Conservation (phyloP, 2,329 filamentous ascomycete species). For the Aspergillus texensis region DNA sequence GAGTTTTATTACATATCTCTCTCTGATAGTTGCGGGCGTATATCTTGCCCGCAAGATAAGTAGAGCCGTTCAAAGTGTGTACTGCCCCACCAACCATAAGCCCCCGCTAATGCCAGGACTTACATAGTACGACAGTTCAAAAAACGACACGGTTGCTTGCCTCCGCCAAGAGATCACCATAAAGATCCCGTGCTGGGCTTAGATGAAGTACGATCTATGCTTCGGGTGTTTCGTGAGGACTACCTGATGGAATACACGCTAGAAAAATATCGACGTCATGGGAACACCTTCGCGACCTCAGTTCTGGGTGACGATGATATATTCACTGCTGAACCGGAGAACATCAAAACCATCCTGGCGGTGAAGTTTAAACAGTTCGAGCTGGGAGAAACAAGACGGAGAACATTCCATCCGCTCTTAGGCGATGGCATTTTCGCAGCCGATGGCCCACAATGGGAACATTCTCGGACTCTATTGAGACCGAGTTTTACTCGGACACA, state of each 20-base stretch:
- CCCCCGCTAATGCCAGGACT: not conserved
- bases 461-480: conserved; percentile 37
- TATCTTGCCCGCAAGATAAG: not conserved
- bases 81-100: not conserved
- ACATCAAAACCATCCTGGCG: conserved; percentile 19
- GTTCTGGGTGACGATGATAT: not conserved
- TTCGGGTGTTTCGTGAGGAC: not conserved
- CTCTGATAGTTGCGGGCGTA: not conserved
- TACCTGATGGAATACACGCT: not conserved
- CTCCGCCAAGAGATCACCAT: not conserved
- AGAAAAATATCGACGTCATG: not conserved
- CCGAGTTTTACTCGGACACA: conserved; percentile 38
- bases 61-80: not conserved
- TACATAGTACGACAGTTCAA: not conserved
- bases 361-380: conserved; percentile 17
- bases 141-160: not conserved
- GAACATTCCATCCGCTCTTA: conserved; percentile 12
- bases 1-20: not conserved
- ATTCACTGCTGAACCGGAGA: conserved; percentile 9
- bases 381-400: conserved; percentile 4
- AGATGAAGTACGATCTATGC: not conserved
- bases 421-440: conserved; percentile 23
- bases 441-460: conserved; percentile 27
- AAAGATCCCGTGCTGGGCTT: not conserved
- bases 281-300: not conserved